Percentiles rank a stretch among this genome's conserved stretches.
These are phyloP conservation scores for Spinellus fusiger DNA, from an alignment of 192 early-diverging fungal species.

Conservation along the genomic window DNA sequence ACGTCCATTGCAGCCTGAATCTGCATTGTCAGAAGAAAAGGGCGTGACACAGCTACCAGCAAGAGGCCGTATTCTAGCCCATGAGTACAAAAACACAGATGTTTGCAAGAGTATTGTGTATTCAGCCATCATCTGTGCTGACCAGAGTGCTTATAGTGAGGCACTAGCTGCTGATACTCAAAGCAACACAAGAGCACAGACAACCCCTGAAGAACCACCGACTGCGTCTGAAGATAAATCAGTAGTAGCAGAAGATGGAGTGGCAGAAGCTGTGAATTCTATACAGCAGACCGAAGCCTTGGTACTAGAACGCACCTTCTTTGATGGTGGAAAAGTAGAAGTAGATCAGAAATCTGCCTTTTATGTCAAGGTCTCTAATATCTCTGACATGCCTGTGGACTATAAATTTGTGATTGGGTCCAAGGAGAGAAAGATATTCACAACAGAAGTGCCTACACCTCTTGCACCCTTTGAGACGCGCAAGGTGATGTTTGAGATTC, in stretches of 20 bases:
- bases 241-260: not conserved
- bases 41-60: slow-evolving; percentile 13
- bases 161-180: slow-evolving; percentile 5
- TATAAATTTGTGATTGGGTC: slow-evolving; percentile 31
- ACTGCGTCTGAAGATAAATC: not conserved
- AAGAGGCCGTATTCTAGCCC: slow-evolving; percentile 58
- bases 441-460: slow-evolving; percentile 13
- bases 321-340: slow-evolving; percentile 50
- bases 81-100: slow-evolving; percentile 83
- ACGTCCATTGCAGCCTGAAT: slow-evolving; percentile 19
- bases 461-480: slow-evolving; percentile 49
- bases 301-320: slow-evolving; percentile 31
- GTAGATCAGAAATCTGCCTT: slow-evolving; percentile 39
- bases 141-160: slow-evolving; percentile 21
- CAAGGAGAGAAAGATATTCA: slow-evolving; percentile 24
- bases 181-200: not conserved
- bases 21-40: not conserved
- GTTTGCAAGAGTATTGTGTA: slow-evolving; percentile 63
- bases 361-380: slow-evolving; percentile 50
- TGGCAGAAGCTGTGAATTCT: not conserved
- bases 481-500: slow-evolving; percentile 50
- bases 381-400: slow-evolving; percentile 13
- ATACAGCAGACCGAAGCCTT: slow-evolving; percentile 21
- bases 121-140: slow-evolving; percentile 47
- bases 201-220: not conserved